Evolutionary conservation across 148 eudicot genomes (phyloP), one percentile per base, ranked within the genome.

Genomic region (Amaranthus hypochondriacus): DNA sequence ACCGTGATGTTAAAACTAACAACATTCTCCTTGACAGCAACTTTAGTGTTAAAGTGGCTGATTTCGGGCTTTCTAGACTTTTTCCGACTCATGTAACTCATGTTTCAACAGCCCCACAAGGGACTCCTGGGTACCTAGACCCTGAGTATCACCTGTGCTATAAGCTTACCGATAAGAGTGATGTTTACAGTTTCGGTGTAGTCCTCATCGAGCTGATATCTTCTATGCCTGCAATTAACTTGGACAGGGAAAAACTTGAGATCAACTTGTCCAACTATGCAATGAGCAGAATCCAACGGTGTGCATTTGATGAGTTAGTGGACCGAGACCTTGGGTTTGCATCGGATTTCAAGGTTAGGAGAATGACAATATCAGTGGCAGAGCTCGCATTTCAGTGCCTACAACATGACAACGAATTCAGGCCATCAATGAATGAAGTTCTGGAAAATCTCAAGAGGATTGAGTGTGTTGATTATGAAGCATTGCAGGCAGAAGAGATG

Each of bases 61-160:
- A 72, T 72, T 72, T 72, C 75, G 75, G 75, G 57, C 75, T 59
- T 21, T 72, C 75, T 6, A 72, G 75, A 60, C 75, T 72, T 18
- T 72, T 72, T 66, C 75, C 75, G 6, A 60, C 42, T 2, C 56
- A 72, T 72, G 66, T 48, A 28, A 72, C 75, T 21, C 75, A 72
- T 49, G 66, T 72, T 6, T 72, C 75, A 60, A 72, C 75, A 9
- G 67, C 75, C 2, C 75, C 75, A 48, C 75, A 72, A 66, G 75
- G 75, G 11, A 72, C 66, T 72, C 66, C 75, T 2, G 75, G 75
- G 46, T 72, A 72, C 15, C 0, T 72, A 60, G 75, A 72, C 21
- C 75, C 75, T 0, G 75, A 72, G 47, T 72, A 72, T 21, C 66
- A 72, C 57, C 75, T 48, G n/a, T 48, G 66, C 13, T 72, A 72